phyloP scores from a whole-genome alignment of 2,329 filamentous ascomycete genomes.

The Endocalyx cinctus region DNA sequence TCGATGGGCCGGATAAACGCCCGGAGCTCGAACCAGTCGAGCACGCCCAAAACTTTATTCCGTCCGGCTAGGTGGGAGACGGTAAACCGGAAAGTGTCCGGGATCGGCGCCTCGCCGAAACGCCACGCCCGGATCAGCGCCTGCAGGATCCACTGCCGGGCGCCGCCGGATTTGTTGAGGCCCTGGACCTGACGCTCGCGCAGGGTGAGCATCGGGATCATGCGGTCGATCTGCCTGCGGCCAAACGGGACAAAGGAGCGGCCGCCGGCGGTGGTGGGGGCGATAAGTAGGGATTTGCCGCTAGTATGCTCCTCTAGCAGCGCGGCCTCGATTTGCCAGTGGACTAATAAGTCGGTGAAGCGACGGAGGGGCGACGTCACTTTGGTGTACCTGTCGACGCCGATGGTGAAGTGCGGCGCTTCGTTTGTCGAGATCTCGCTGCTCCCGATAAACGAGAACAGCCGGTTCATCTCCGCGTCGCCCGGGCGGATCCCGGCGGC shows the following conservation, averaged over 20 bases:
- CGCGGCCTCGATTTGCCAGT: conserved; percentile 63
- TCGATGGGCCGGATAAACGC: conserved; percentile 37
- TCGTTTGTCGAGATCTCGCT: conserved; percentile 49
- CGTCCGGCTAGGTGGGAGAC: conserved; percentile 34
- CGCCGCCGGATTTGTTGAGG: conserved; percentile 39
- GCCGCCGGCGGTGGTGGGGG: conserved; percentile 24
- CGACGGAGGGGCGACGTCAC: conserved; percentile 63
- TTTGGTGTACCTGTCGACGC: conserved; percentile 57
- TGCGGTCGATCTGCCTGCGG: conserved; percentile 33
- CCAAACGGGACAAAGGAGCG: conserved; percentile 42
- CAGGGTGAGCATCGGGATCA: conserved; percentile 46
- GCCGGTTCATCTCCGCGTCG: conserved; percentile 24
- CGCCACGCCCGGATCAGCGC: conserved; percentile 57
- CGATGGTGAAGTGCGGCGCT: conserved; percentile 53
- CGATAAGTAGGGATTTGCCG: conserved; percentile 30
- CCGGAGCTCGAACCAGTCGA: conserved; percentile 46
- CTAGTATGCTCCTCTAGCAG: conserved; percentile 40
- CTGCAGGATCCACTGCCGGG: conserved; percentile 52
- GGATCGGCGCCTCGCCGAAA: conserved; percentile 44
- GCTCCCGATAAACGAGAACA: conserved; percentile 41
- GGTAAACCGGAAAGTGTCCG: conserved; percentile 44
- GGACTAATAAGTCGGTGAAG: conserved; percentile 57
- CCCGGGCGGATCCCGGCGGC: conserved; percentile 28
- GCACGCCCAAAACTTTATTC: conserved; percentile 32
- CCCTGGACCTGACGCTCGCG: conserved; percentile 47